Percentiles rank a stretch among this genome's conserved stretches.
These are phyloP conservation scores for Euptelea pleiosperma DNA, from an alignment of 164 flowering plant species.

Conservation along the genomic window DNA sequence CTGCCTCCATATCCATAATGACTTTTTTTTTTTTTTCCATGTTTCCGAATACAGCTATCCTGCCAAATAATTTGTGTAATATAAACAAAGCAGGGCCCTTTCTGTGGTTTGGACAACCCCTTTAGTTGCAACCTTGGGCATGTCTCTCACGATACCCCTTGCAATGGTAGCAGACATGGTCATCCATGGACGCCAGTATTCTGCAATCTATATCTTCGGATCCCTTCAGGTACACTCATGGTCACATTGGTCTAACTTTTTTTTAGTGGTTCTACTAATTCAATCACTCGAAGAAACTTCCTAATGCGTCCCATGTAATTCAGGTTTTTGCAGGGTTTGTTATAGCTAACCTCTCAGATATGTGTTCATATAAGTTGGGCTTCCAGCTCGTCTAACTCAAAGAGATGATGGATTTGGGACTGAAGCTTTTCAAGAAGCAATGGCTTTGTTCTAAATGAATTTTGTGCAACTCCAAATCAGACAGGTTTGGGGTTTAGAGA, in stretches of 20 bases:
- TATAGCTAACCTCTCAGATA: slow-evolving; percentile 53
- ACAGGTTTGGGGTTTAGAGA: too few species aligned
- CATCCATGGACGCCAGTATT: slow-evolving; percentile 58
- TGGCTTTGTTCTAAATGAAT: slow-evolving; percentile 9
- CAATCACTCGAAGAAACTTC: background rate
- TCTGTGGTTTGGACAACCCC: slow-evolving; percentile 78
- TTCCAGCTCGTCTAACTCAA: background rate
- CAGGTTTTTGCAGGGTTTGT: slow-evolving; percentile 72
- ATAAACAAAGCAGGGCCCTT: slow-evolving; percentile 44
- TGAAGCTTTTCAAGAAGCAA: background rate
- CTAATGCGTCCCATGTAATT: background rate
- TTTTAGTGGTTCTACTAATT: background rate
- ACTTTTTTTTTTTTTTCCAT: background rate
- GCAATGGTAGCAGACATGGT: slow-evolving; percentile 76
- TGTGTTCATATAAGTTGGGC: slow-evolving; percentile 19
- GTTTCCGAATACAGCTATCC: background rate
- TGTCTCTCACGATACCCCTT: slow-evolving; percentile 66
- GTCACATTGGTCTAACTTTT: background rate
- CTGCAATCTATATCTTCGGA: slow-evolving; percentile 56
- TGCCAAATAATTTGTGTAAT: background rate
- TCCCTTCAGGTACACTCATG: slow-evolving; percentile 45
- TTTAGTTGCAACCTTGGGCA: slow-evolving; percentile 59
- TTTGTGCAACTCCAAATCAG: background rate
- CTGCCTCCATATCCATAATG: background rate
- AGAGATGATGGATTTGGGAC: background rate